These are phyloP conservation scores for Boletus sensibilis DNA, from an alignment of 768 basidiomycete species.

Conservation along the genomic window DNA sequence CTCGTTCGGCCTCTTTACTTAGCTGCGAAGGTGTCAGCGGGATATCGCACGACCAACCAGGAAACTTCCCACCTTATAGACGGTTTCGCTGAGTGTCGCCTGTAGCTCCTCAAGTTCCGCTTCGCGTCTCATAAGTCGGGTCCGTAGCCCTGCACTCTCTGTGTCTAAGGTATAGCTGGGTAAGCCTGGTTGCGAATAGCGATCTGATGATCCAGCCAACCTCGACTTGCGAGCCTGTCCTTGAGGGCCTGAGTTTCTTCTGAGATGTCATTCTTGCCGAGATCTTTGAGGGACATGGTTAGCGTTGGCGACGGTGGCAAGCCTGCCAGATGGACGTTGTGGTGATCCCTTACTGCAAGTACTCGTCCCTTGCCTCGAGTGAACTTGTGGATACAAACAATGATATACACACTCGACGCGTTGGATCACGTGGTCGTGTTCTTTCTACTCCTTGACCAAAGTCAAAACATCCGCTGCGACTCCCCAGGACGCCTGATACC, in stretches of 20 bases:
- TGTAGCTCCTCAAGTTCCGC: constrained; percentile 37
- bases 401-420: constrained; percentile 28
- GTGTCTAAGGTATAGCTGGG: constrained; percentile 30
- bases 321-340: constrained; percentile 12
- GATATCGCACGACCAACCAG: not conserved
- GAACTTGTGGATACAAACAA: constrained; percentile 27
- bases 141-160: constrained; percentile 34
- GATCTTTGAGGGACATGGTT: constrained; percentile 39
- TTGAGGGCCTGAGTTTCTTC: constrained; percentile 38
- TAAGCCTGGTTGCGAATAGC: constrained; percentile 2
- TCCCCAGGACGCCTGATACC: constrained; percentile 45
- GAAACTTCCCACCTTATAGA: constrained; percentile 34
- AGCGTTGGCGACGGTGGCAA: constrained; percentile 17
- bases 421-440: constrained; percentile 34
- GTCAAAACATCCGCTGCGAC: constrained; percentile 39
- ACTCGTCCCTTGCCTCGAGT: not conserved
- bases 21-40: constrained; percentile 40
- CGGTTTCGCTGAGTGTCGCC: constrained; percentile 34
- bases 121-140: constrained; percentile 37
- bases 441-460: constrained; percentile 22
- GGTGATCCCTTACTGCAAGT: not conserved
- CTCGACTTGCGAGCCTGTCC: constrained; percentile 37
- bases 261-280: constrained; percentile 40
- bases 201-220: constrained; percentile 20
- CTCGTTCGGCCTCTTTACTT: constrained; percentile 54